A percentile compares a stretch with the other conserved stretches of the same genome.
Conservation (phyloP, 495 filamentous ascomycete genomes). For the Hyaloscypha finlandica region DNA sequence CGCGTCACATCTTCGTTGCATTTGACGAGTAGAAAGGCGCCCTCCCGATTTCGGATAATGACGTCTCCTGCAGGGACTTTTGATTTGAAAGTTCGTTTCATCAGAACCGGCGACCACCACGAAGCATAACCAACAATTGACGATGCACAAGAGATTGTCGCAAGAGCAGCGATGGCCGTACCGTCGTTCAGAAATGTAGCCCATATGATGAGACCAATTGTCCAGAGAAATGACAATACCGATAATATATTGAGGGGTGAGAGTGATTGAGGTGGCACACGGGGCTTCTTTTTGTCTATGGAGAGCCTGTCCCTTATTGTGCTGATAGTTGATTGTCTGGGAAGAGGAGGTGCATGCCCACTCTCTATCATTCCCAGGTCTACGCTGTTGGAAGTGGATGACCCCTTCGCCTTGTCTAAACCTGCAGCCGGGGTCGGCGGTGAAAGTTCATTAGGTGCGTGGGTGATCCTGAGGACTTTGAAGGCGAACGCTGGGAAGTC, state of each 20-base stretch:
- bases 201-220: constrained; percentile 43
- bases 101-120: constrained; percentile 56
- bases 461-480: constrained; percentile 49
- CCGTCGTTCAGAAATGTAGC: constrained; percentile 56
- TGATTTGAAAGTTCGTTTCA: constrained; percentile 45
- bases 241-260: constrained; percentile 56
- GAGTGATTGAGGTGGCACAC: constrained; percentile 46
- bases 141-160: constrained; percentile 46
- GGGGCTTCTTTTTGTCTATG: constrained; percentile 32
- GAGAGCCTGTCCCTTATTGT: constrained; percentile 38
- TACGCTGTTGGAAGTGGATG: background rate
- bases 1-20: constrained; percentile 65
- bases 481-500: constrained; percentile 47
- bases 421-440: background rate
- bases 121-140: constrained; percentile 54
- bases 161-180: constrained; percentile 51
- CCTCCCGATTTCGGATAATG: constrained; percentile 60
- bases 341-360: background rate
- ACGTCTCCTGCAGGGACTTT: constrained; percentile 60
- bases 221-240: constrained; percentile 50
- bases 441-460: constrained; percentile 31
- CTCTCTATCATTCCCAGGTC: constrained; percentile 12
- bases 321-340: constrained; percentile 35
- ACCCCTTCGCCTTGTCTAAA: background rate
- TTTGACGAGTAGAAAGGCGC: constrained; percentile 60